Conservation (phyloP, 2,329 filamentous ascomycete species). For the Aureobasidium pullulans region DNA sequence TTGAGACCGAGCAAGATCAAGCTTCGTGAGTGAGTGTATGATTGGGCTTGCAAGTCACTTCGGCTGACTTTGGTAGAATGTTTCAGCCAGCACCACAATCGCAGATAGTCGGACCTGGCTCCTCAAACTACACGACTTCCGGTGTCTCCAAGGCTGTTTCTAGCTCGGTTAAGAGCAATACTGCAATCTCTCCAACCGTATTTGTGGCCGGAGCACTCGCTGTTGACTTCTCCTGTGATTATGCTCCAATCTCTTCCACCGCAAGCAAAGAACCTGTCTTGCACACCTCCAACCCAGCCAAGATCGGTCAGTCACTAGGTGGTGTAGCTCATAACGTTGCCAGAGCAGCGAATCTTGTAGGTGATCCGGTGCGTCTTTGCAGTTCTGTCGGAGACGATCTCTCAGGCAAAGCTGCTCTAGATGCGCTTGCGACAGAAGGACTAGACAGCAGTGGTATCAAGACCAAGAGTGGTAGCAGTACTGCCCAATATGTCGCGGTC, state of each 20-base stretch:
- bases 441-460: conserved; percentile 60
- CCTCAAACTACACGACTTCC: conserved; percentile 16
- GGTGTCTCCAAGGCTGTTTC: conserved; percentile 22
- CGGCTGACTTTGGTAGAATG: conserved; percentile 9
- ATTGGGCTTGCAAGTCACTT: background rate
- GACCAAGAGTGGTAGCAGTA: conserved; percentile 50
- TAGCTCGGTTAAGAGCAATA: background rate
- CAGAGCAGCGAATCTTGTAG: conserved; percentile 66
- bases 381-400: conserved; percentile 75
- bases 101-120: conserved; percentile 12
- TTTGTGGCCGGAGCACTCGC: conserved; percentile 87
- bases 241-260: conserved; percentile 41
- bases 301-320: conserved; percentile 74
- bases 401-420: conserved; percentile 66
- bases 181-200: conserved; percentile 47
- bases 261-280: conserved; percentile 42
- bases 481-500: conserved; percentile 84
- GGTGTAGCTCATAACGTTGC: conserved; percentile 92
- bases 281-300: conserved; percentile 79
- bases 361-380: conserved; percentile 62
- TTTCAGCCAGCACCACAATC: conserved; percentile 11
- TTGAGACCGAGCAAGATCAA: conserved; percentile 27
- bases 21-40: conserved; percentile 27
- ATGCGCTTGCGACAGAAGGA: conserved; percentile 55
- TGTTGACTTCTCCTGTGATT: conserved; percentile 81